Evolutionary conservation across 1,284 basidiomycete species (phyloP).

Genomic region (Taiwanofungus camphoratus): DNA sequence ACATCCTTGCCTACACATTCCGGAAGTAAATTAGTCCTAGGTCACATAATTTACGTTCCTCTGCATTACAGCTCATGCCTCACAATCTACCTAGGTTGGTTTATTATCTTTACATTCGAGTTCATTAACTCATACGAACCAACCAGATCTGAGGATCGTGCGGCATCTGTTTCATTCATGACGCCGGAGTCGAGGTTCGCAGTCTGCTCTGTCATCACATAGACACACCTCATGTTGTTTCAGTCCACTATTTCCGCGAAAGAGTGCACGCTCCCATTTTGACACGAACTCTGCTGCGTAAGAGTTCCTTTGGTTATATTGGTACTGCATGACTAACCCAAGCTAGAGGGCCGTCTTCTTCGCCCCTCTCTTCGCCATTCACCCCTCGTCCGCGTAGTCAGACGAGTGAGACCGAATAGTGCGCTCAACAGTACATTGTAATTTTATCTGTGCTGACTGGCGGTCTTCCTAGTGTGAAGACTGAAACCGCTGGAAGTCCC

Average conservation of each 20-base stretch:
- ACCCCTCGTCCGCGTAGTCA: slow-evolving; percentile 2
- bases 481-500: slow-evolving; percentile 5
- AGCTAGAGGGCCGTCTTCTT: background rate
- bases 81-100: background rate
- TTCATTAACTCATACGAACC: background rate
- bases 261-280: slow-evolving; percentile 10
- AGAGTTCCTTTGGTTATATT: background rate
- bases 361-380: slow-evolving; percentile 6
- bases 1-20: background rate
- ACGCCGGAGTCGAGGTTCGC: slow-evolving; percentile 48
- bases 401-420: background rate
- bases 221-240: background rate
- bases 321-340: background rate
- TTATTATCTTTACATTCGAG: background rate
- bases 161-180: slow-evolving; percentile 30
- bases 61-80: background rate
- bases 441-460: too few relatives aligned
- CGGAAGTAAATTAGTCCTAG: background rate
- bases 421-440: too few relatives aligned
- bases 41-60: background rate
- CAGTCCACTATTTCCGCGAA: slow-evolving; percentile 24
- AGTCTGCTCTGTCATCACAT: slow-evolving; percentile 3
- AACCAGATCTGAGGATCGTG: slow-evolving; percentile 11
- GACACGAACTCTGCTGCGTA: slow-evolving; percentile 1
- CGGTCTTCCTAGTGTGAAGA: background rate